These are phyloP conservation scores for Morella rubra DNA, from an alignment of 306 rosid genomes.

Conservation along the genomic window DNA sequence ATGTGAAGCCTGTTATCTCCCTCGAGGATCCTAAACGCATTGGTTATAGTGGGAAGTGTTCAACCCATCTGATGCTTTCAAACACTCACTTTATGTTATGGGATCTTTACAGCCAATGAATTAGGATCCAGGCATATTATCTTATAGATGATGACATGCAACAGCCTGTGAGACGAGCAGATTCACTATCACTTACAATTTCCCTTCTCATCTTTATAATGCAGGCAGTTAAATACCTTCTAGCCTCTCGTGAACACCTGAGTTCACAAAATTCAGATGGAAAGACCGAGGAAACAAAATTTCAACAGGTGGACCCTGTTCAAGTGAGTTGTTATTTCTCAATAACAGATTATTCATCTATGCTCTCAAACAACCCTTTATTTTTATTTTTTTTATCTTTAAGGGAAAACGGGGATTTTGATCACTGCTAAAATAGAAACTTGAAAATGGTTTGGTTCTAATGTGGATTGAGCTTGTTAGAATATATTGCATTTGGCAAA, in stretches of 20 bases:
- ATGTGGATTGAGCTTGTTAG: not conserved
- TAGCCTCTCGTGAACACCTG: conserved; percentile 51
- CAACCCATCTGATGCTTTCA: not conserved
- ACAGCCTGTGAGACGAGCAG: not conserved
- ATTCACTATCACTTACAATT: conserved; percentile 11
- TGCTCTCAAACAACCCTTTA: not conserved
- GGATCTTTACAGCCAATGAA: not conserved
- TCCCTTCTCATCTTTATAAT: conserved; percentile 23
- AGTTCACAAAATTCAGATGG: conserved; percentile 31
- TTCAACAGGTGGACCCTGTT: conserved; percentile 65
- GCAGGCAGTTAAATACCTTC: conserved; percentile 82
- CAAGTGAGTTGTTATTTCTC: conserved; percentile 53
- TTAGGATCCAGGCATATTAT: not conserved
- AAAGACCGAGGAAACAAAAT: conserved; percentile 40
- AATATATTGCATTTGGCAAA: not conserved
- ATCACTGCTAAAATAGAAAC: not conserved
- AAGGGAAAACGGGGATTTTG: not conserved
- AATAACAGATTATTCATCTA: conserved; percentile 14
- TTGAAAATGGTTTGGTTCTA: not conserved
- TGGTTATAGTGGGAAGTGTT: not conserved
- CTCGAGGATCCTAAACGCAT: not conserved
- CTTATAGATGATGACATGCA: not conserved
- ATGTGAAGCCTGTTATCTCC: not conserved
- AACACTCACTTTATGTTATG: not conserved
- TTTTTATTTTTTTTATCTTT: too few species aligned